Conservation (phyloP, 768 basidiomycete species). For the Suillus fuscotomentosus region DNA sequence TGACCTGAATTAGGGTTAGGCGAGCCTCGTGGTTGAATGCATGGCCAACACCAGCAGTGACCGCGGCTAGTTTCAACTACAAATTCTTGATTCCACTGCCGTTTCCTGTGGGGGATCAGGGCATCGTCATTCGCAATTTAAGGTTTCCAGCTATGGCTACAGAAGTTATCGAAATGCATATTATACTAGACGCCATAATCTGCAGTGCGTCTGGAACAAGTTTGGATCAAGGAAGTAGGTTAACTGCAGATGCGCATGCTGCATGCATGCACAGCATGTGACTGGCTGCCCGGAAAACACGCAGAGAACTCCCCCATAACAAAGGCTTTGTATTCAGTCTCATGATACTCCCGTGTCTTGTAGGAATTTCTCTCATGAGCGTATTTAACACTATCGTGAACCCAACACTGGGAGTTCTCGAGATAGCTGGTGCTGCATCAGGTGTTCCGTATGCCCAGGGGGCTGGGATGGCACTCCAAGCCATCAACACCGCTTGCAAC, state of each 20-base stretch:
- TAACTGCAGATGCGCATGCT: background rate
- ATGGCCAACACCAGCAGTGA: too few relatives aligned
- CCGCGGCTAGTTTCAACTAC: too few relatives aligned
- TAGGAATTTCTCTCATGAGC: background rate
- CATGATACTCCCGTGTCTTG: background rate
- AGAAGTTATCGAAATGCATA: background rate
- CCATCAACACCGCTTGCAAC: constrained; percentile 45
- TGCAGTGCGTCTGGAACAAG: background rate
- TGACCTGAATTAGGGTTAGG: background rate
- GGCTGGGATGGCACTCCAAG: constrained; percentile 40
- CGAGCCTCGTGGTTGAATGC: too few relatives aligned
- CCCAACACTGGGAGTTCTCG: constrained; percentile 29
- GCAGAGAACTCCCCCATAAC: background rate
- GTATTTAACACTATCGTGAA: constrained; percentile 8
- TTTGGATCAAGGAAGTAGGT: too few relatives aligned
- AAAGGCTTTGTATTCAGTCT: background rate
- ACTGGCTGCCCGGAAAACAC: background rate
- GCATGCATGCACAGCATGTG: background rate
- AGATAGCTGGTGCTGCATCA: constrained; percentile 41
- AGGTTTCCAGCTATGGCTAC: background rate
- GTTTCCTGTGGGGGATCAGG: too few relatives aligned
- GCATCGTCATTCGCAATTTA: too few relatives aligned
- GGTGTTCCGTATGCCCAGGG: constrained; percentile 48
- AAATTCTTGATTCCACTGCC: too few relatives aligned
- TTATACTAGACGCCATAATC: background rate